These are phyloP conservation scores for Crassisporium funariophilum DNA, from an alignment of 768 basidiomycete genomes.

Conservation along the genomic window DNA sequence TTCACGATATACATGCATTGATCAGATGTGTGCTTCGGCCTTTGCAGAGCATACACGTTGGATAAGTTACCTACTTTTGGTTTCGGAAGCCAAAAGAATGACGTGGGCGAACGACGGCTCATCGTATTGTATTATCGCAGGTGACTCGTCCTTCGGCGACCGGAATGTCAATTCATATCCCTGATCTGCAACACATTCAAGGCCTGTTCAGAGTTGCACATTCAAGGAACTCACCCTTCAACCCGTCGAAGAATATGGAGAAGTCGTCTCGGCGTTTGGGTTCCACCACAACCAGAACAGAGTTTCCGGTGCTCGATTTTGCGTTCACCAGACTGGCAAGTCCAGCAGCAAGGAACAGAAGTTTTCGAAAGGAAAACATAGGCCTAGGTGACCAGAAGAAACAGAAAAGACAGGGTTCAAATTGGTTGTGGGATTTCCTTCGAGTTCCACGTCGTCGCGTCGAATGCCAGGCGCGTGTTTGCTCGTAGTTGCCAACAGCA, in stretches of 20 bases:
- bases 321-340: constrained; percentile 43
- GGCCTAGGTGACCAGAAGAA: constrained; percentile 15
- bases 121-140: constrained; percentile 68
- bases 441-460: constrained; percentile 32
- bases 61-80: constrained; percentile 71
- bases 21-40: no score
- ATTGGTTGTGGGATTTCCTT: constrained; percentile 13
- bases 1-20: no score
- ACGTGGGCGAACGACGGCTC: constrained; percentile 82
- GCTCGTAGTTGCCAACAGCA: no score
- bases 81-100: constrained; percentile 81
- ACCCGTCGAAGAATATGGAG: constrained; percentile 78
- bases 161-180: constrained; percentile 91
- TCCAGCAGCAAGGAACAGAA: constrained; percentile 35
- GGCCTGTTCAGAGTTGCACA: constrained; percentile 1
- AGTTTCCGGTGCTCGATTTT: constrained; percentile 79
- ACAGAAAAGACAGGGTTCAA: constrained; percentile 6
- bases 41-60: no score
- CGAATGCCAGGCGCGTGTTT: no score
- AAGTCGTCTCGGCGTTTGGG: constrained; percentile 70
- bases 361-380: constrained; percentile 42
- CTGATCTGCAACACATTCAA: constrained; percentile 49
- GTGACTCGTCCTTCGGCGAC: constrained; percentile 71
- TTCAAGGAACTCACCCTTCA: constrained; percentile 57
- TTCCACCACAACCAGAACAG: constrained; percentile 86